Conservation (phyloP, 2,329 filamentous ascomycete genomes). For the Pseudogymnoascus sp. region DNA sequence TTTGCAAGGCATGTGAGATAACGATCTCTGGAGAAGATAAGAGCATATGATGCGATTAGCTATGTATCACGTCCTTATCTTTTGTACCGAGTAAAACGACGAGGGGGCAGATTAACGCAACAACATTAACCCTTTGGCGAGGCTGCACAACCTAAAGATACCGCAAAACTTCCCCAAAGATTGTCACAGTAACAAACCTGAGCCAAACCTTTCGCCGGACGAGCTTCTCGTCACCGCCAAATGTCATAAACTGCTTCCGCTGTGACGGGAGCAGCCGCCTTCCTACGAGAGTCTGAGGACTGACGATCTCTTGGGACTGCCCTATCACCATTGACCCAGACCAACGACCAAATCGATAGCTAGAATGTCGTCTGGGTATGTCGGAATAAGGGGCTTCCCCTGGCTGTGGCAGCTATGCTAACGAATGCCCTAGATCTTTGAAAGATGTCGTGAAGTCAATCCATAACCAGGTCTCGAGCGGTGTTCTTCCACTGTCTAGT, state of each 20-base stretch:
- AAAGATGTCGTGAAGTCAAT: conserved; percentile 55
- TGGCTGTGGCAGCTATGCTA: background rate
- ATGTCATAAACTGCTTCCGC: background rate
- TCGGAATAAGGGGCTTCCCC: background rate
- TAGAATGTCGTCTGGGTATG: conserved; percentile 5
- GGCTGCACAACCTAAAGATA: background rate
- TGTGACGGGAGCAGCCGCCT: conserved; percentile 2
- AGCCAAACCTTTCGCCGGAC: background rate
- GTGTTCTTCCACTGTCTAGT: conserved; percentile 55
- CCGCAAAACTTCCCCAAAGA: background rate
- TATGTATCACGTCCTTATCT: conserved; percentile 3
- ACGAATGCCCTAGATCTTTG: conserved; percentile 25
- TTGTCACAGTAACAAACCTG: background rate
- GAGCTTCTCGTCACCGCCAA: background rate
- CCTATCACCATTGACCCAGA: background rate
- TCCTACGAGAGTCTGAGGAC: background rate
- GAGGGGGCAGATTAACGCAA: conserved; percentile 1
- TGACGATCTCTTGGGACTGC: background rate
- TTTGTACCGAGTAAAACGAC: background rate
- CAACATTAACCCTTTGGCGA: conserved; percentile 3
- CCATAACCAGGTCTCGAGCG: conserved; percentile 40
- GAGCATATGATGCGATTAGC: conserved; percentile 8
- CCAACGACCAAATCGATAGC: background rate
- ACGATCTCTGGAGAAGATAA: background rate
- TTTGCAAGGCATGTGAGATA: background rate